Evolutionary conservation across 148 eudicot species (phyloP), one percentile per base, ranked within the genome.

Genomic region (Euryodendron excelsum): DNA sequence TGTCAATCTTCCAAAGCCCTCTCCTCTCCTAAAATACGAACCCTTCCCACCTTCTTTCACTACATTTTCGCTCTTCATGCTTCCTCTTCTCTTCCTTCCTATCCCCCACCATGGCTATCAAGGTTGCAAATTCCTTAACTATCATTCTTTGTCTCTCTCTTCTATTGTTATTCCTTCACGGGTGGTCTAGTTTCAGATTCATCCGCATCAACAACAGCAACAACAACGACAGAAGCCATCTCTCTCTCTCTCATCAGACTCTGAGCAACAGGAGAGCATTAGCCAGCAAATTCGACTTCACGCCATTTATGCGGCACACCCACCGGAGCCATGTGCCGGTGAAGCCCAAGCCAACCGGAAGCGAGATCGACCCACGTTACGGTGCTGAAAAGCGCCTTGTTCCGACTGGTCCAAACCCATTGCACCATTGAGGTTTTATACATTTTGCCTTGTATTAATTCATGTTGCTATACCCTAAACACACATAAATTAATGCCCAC

Each of bases 401-500:
- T 13, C 86, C 86, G 1, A 69, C 80, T 12, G 86, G 86, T 39
- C 86, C 86, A 2, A 83, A 83, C 27, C 83, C 86, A 27, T 76
- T 83, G 80, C 86, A 83, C 72, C 82, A 83, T 47, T 82, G 76
- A 72, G 45, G 63, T 52, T 72, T n/a, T 45, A 5, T 17, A 11
- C 28, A 47, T 0, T 8, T 23, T 25, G 52, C 31, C 44, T 41
- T 13, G 53, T 45, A 69, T 14, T 13, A 13, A 23, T 23, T 34
- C 5, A 18, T 5, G 20, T 55, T 12, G n/a, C n/a, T n/a, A 65
- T 33, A 65, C 8, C 41, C 69, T 34, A 36, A 36, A 33, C 69
- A 65, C 18, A 65, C 34, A n/a, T 11, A 36, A 5, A 41, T n/a
- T n/a, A n/a, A n/a, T n/a, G n/a, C n/a, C n/a, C n/a, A n/a, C n/a